These are phyloP conservation scores for Zasmidium cellare DNA, from an alignment of 2,329 filamentous ascomycete genomes.

Conservation along the genomic window DNA sequence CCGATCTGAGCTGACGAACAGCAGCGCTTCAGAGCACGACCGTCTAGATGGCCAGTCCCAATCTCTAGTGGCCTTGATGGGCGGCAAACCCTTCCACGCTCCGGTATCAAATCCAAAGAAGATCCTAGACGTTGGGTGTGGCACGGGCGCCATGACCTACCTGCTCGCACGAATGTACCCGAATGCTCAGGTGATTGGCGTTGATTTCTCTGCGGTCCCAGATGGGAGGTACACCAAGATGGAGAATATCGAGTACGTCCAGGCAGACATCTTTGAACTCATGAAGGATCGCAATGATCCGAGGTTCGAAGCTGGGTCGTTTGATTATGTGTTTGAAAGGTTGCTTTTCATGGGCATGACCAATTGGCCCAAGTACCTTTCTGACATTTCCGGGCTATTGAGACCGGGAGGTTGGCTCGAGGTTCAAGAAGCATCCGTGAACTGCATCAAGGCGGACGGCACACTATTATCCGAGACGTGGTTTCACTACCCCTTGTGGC, in stretches of 20 bases:
- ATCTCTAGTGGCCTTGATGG: slow-evolving; percentile 8
- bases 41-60: slow-evolving; percentile 17
- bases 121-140: slow-evolving; percentile 26
- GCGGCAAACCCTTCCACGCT: slow-evolving; percentile 9
- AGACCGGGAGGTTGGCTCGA: slow-evolving; percentile 18
- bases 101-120: slow-evolving; percentile 4
- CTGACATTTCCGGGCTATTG: slow-evolving; percentile 2
- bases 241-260: slow-evolving; percentile 1
- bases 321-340: slow-evolving; percentile 19
- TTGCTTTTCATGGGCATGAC: slow-evolving; percentile 15
- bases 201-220: slow-evolving; percentile 30
- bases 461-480: background rate
- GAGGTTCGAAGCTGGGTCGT: background rate
- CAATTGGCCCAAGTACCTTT: slow-evolving; percentile 17
- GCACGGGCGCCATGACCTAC: slow-evolving; percentile 31
- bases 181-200: slow-evolving; percentile 34
- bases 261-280: slow-evolving; percentile 9
- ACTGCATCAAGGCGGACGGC: background rate
- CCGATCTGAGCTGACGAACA: too few relatives aligned
- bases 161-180: slow-evolving; percentile 10
- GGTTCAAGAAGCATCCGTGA: slow-evolving; percentile 10
- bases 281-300: background rate
- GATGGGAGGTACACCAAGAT: background rate
- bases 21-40: slow-evolving; percentile 19
- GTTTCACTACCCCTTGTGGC: background rate